Conservation (phyloP, 768 basidiomycete genomes). For the Mycena haematopus region DNA sequence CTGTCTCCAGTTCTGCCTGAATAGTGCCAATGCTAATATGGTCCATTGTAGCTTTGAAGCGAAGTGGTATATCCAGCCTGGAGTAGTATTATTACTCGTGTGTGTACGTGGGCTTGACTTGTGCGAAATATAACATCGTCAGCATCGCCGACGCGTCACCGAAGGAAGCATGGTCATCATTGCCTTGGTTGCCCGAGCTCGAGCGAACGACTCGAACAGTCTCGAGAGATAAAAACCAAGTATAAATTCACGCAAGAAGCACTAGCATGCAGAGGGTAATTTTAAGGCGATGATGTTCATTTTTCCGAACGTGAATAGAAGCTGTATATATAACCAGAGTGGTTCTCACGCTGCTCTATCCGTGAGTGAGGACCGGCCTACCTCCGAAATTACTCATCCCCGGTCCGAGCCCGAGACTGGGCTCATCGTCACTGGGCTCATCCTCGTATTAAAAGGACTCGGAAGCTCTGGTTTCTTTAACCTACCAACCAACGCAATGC, state of each 20-base stretch:
- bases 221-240: no score
- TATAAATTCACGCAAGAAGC: no score
- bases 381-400: background rate
- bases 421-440: background rate
- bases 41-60: slow-evolving; percentile 26
- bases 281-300: no score
- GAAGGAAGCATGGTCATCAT: no score
- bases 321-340: background rate
- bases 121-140: no score
- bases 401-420: background rate
- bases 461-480: background rate
- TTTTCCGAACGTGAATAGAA: background rate
- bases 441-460: background rate
- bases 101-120: no score
- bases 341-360: background rate
- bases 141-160: background rate
- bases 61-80: slow-evolving; percentile 28
- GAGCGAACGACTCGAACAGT: no score
- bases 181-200: background rate
- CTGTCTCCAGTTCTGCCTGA: background rate
- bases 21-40: background rate
- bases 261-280: no score
- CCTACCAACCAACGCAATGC: slow-evolving; percentile 25
- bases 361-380: background rate
- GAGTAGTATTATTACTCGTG: background rate